These are phyloP conservation scores for Coemansia reversa DNA, from an alignment of 192 early-diverging fungal species.

Conservation along the genomic window DNA sequence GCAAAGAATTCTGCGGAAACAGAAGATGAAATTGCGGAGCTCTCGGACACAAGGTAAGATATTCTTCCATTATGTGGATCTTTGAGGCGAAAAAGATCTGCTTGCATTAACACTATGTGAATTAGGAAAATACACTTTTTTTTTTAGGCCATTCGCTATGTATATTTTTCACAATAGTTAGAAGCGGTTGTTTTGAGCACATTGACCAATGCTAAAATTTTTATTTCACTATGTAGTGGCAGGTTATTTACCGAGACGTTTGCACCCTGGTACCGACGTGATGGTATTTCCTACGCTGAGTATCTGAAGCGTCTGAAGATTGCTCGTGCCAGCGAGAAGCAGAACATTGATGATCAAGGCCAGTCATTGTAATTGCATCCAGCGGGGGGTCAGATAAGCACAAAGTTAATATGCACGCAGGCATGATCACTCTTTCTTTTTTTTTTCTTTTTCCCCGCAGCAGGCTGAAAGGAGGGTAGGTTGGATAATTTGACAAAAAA, in stretches of 20 bases:
- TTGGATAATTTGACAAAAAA: neutral
- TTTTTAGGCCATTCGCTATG: neutral
- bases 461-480: neutral
- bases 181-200: neutral
- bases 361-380: neutral
- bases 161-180: neutral
- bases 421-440: neutral
- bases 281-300: constrained; percentile 37
- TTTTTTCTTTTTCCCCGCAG: neutral
- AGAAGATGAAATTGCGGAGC: constrained; percentile 22
- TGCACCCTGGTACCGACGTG: constrained; percentile 47
- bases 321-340: constrained; percentile 35
- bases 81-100: neutral
- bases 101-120: neutral
- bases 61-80: neutral
- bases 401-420: constrained; percentile 2
- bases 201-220: constrained; percentile 1
- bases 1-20: constrained; percentile 19
- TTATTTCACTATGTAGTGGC: constrained; percentile 30
- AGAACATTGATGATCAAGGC: neutral
- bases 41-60: constrained; percentile 38
- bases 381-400: neutral
- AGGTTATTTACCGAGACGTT: constrained; percentile 43
- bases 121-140: neutral
- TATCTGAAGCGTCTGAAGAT: constrained; percentile 46